Base-by-base conservation (phyloP, 345 rosid genomes). In the Zanthoxylum bungeanum region DNA sequence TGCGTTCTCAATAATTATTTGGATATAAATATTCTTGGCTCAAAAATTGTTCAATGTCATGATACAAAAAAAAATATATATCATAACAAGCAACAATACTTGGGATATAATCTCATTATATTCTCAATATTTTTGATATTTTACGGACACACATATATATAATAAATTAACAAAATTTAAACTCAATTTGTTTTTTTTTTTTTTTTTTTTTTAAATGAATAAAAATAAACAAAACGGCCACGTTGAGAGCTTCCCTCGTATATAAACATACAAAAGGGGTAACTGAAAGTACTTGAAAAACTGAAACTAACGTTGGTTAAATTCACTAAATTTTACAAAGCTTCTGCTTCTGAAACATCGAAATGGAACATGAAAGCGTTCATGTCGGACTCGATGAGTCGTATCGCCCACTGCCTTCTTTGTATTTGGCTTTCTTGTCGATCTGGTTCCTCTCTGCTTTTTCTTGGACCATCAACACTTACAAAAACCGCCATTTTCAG, bases 401-500 rank as follows among this genome's bases (percentile, higher is more conserved):
- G 40, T 93, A 82, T 69, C 88, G 96, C 56, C 87, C 87, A 42
- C 88, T 93, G 21, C 96, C 98, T 21, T 70, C 88, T 30, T 84
- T 91, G 59, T 87, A 91, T 86, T 73, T 91, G 52, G 83, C 86
- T 27, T 86, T 93, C 64, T 81, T 91, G 37, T 77, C 74, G 58
- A 75, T 93, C 64, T 93, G 97, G 97, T 75, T 86, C 75, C 58
- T 93, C 79, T 91, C 90, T 61, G 92, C 93, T 85, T 87, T 83
- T 73, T 89, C 85, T 36, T 93, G 98, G 97, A 86, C 98, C 73
- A 68, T 86, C 78, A 87, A 89, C 83, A 91, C 96, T 71, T 93
- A 85, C 77, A 85, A 80, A 68, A 93, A 85, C 79, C 88, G 94
- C 64, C 90, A 86, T 57, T 85, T 82, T 82, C 97, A 85, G 97